Conservation (phyloP, 1,284 basidiomycete species). For the Pyrrhoderma noxium region DNA sequence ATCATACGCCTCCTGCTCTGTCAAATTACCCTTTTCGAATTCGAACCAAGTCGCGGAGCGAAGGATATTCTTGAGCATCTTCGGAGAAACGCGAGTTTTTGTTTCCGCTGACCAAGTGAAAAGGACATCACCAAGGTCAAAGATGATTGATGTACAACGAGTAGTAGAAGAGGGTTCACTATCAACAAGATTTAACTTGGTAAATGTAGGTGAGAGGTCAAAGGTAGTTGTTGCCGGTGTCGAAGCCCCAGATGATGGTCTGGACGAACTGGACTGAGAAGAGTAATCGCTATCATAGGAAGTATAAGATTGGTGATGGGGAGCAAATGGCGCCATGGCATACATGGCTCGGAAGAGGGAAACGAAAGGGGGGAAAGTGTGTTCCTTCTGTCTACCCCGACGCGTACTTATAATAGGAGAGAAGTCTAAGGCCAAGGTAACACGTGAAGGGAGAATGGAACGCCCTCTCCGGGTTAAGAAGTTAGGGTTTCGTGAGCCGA, state of each 20-base stretch:
- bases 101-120: constrained; percentile 49
- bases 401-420: too few species aligned
- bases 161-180: constrained; percentile 1
- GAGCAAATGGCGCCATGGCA: constrained; percentile 7
- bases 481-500: too few species aligned
- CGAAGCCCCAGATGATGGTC: constrained; percentile 3
- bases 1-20: constrained; percentile 41
- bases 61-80: constrained; percentile 38
- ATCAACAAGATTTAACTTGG: background rate
- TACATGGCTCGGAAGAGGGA: background rate
- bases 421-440: too few species aligned
- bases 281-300: constrained; percentile 8
- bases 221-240: constrained; percentile 7
- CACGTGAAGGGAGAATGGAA: too few species aligned
- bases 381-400: too few species aligned
- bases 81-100: constrained; percentile 38
- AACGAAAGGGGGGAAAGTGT: too few species aligned
- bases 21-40: constrained; percentile 44
- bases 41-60: constrained; percentile 45
- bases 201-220: constrained; percentile 3
- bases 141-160: constrained; percentile 13
- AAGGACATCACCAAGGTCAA: constrained; percentile 44
- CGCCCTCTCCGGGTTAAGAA: too few species aligned
- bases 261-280: constrained; percentile 1
- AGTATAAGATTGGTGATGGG: background rate